Evolutionary conservation across 2,329 filamentous ascomycete genomes (phyloP).

Genomic region (Fusarium globosum): DNA sequence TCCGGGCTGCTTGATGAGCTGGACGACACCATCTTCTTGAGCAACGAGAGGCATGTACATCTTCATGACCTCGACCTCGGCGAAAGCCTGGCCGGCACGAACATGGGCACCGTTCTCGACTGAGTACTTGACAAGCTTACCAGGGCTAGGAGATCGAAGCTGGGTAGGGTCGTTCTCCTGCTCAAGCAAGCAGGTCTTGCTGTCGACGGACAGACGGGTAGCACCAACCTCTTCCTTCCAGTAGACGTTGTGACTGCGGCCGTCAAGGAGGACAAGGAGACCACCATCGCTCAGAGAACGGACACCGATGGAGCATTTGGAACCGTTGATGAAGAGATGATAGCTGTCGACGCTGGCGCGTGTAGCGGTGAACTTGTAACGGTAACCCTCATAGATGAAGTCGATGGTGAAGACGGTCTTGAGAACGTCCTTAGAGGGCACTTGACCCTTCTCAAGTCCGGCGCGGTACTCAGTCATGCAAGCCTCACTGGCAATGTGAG

Average conservation of each 20-base stretch:
- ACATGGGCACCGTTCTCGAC: conserved; percentile 96
- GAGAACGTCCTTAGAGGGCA: conserved; percentile 94
- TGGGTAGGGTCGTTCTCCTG: conserved; percentile 99
- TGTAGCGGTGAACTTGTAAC: conserved; percentile 98
- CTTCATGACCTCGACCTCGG: conserved; percentile 99
- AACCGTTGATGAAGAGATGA: conserved; percentile 98
- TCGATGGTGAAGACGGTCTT: conserved; percentile 98
- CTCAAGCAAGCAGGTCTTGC: conserved; percentile 97
- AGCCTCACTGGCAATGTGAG: conserved; percentile 90
- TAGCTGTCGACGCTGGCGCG: conserved; percentile 93
- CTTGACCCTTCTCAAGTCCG: conserved; percentile 95
- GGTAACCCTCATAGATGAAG: conserved; percentile 96
- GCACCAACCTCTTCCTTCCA: conserved; percentile 99
- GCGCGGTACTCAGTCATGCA: conserved; percentile 88
- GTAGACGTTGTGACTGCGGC: conserved; percentile 97
- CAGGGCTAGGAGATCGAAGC: conserved; percentile 91
- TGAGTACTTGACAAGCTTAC: conserved; percentile 97
- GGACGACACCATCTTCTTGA: conserved; percentile 94
- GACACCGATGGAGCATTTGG: conserved; percentile 93
- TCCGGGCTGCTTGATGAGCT: conserved; percentile 98
- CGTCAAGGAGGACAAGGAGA: conserved; percentile 87
- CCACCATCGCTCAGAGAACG: conserved; percentile 94
- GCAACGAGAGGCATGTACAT: conserved; percentile 99
- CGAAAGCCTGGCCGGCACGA: conserved; percentile 90
- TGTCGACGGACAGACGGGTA: conserved; percentile 94